These are phyloP conservation scores for Oenanthe sinensis DNA, from an alignment of 129 eudicot species.

Conservation along the genomic window DNA sequence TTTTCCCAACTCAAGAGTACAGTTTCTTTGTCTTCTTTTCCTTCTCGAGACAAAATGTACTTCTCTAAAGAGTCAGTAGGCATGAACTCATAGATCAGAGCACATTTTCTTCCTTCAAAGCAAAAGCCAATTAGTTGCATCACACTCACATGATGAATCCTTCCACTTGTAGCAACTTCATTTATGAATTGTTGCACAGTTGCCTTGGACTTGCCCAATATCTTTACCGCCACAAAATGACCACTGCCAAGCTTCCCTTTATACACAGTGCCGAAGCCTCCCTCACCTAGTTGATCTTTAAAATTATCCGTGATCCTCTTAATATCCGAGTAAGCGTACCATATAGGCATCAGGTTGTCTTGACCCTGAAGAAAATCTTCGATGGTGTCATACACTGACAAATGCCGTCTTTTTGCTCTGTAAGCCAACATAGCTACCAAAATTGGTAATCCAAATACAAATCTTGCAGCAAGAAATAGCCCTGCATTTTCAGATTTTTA, in stretches of 20 bases:
- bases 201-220: not conserved
- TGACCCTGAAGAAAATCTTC: not conserved
- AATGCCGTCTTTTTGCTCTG: not conserved
- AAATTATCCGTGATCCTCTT: not conserved
- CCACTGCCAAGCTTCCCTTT: constrained; percentile 4
- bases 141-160: not conserved
- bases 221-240: not conserved
- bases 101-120: not conserved
- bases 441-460: not conserved
- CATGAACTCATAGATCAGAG: too few relatives aligned
- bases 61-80: too few relatives aligned
- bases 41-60: too few relatives aligned
- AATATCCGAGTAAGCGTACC: not conserved
- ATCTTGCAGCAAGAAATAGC: not conserved
- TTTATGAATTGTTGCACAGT: not conserved
- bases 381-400: not conserved
- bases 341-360: not conserved
- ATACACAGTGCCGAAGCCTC: not conserved
- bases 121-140: not conserved
- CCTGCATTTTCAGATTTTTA: not conserved
- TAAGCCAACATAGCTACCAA: not conserved
- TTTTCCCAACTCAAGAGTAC: too few relatives aligned
- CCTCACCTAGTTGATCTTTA: not conserved
- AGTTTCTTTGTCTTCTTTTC: too few relatives aligned
- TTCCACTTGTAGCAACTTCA: not conserved